These are phyloP conservation scores for Lactarius akahatsu DNA, from an alignment of 768 basidiomycete species.

Conservation along the genomic window DNA sequence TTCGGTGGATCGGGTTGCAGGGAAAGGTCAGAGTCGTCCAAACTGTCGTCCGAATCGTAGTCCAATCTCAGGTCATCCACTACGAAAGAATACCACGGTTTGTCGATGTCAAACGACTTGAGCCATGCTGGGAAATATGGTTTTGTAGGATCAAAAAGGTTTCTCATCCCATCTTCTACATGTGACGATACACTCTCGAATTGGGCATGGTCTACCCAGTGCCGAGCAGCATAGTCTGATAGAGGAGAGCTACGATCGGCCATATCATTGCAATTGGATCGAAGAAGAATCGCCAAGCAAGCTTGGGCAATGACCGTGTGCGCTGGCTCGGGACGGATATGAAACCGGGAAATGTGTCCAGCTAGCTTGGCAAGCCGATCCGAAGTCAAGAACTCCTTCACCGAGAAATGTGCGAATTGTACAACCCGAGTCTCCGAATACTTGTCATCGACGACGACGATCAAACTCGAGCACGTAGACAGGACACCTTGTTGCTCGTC, in stretches of 20 bases:
- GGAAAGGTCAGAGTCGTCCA: too few species aligned
- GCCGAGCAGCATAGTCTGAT: not conserved
- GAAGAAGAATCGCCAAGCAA: not conserved
- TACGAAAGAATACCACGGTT: not conserved
- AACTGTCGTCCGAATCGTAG: too few species aligned
- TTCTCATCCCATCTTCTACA: not conserved
- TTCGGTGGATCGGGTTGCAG: not conserved
- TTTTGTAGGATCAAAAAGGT: not conserved
- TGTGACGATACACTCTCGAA: not conserved
- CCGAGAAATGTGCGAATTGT: slow-evolving; percentile 1
- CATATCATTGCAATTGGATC: too few species aligned
- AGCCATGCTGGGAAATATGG: not conserved
- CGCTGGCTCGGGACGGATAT: not conserved
- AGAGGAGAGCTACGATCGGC: not conserved
- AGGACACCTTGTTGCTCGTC: not conserved
- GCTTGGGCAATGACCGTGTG: not conserved
- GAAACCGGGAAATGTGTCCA: not conserved
- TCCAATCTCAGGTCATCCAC: rapidly evolving
- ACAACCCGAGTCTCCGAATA: not conserved
- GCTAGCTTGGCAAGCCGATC: not conserved
- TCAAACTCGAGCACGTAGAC: not conserved
- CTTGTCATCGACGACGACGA: not conserved
- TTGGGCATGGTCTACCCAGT: not conserved
- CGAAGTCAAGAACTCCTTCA: slow-evolving; percentile 4
- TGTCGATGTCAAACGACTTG: not conserved